phyloP scores from a whole-genome alignment of 129 eudicot species.

The Escallonia rubra region DNA sequence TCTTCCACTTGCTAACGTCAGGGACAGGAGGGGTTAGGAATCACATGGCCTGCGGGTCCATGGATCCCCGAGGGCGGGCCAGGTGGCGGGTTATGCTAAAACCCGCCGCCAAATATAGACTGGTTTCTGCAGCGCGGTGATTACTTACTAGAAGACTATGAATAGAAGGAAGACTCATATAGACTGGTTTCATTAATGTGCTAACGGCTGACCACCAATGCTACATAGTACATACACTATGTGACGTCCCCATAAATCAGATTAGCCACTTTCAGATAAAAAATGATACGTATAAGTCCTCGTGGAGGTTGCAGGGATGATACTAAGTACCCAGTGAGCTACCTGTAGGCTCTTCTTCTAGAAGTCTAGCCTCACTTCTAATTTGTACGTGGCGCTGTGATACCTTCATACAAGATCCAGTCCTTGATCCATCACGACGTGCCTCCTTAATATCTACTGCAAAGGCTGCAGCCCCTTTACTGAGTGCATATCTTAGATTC shows the following conservation, averaged over 20 bases:
- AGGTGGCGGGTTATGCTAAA: too few species aligned
- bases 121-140: too few species aligned
- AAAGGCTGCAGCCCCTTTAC: slow-evolving; percentile 60
- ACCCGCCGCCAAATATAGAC: too few species aligned
- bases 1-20: too few species aligned
- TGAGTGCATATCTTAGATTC: slow-evolving; percentile 65
- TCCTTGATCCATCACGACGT: slow-evolving; percentile 14
- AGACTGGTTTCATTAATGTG: too few species aligned
- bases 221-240: too few species aligned
- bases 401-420: slow-evolving; percentile 42
- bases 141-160: too few species aligned
- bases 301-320: background rate
- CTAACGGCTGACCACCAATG: too few species aligned
- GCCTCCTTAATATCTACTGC: slow-evolving; percentile 69
- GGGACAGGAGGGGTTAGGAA: too few species aligned
- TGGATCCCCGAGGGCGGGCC: too few species aligned
- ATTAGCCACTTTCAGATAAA: background rate
- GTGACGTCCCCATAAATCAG: background rate
- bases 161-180: too few species aligned
- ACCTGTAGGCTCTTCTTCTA: slow-evolving; percentile 42
- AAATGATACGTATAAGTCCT: background rate
- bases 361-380: slow-evolving; percentile 37
- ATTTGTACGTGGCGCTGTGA: slow-evolving; percentile 37
- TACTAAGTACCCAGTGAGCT: slow-evolving; percentile 6
- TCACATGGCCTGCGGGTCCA: too few species aligned